A percentile compares a stretch with the other conserved stretches of the same genome.
Evolutionary conservation across 2,329 filamentous ascomycete genomes (phyloP).

Genomic region (Fusarium newnesense): DNA sequence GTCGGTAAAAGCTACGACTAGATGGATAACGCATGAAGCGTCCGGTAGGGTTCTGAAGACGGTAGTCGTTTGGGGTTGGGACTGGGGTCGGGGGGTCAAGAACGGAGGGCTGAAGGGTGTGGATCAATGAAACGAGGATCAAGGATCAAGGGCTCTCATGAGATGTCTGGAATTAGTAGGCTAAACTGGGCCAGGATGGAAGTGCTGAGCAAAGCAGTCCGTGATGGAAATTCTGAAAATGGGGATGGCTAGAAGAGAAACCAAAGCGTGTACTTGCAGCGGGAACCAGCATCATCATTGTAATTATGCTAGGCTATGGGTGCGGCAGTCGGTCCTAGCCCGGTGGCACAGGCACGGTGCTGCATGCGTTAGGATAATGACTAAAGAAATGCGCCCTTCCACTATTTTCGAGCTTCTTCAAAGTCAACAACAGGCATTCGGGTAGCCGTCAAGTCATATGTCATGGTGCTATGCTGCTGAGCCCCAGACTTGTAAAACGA

Average conservation of each 20-base stretch:
- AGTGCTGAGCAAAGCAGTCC: constrained; percentile 20
- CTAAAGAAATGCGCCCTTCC: constrained; percentile 23
- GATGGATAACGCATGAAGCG: constrained; percentile 44
- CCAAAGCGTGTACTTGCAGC: constrained; percentile 37
- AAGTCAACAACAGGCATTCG: background rate
- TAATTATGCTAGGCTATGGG: constrained; percentile 22
- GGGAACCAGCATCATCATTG: constrained; percentile 42
- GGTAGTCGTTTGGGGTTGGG: constrained; percentile 45
- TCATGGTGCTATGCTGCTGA: constrained; percentile 14
- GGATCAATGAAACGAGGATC: constrained; percentile 34
- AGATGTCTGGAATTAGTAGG: constrained; percentile 18
- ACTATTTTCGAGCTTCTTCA: constrained; percentile 20
- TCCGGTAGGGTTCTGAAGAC: constrained; percentile 44
- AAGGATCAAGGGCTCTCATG: constrained; percentile 33
- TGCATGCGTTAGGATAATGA: constrained; percentile 35
- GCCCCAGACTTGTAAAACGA: constrained; percentile 17
- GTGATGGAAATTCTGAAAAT: constrained; percentile 15
- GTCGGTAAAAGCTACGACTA: constrained; percentile 40
- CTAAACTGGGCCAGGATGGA: constrained; percentile 6
- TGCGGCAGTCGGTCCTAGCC: constrained; percentile 30
- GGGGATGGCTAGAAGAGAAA: constrained; percentile 8
- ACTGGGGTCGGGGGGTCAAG: constrained; percentile 38
- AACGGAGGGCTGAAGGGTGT: constrained; percentile 44
- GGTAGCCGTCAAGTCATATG: constrained; percentile 22
- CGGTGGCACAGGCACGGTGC: constrained; percentile 38